A percentile compares a stretch with the other conserved stretches of the same genome.
phyloP scores from a whole-genome alignment of 116 monocot genomes.

The Posidonia oceanica region DNA sequence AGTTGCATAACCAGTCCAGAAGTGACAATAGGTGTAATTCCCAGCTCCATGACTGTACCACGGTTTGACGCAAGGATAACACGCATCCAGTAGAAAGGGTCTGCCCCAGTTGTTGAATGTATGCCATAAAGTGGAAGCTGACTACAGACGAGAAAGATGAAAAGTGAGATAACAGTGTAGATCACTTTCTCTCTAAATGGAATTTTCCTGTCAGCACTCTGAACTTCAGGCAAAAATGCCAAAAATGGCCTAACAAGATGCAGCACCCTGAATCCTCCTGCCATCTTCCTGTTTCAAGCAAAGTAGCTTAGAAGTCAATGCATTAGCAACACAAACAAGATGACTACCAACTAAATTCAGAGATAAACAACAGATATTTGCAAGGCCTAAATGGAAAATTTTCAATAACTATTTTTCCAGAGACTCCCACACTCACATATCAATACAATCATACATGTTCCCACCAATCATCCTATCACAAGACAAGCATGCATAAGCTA shows the following conservation, averaged over 20 bases:
- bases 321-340: neutral
- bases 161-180: constrained; percentile 41
- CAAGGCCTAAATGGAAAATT: too few relatives aligned
- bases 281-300: constrained; percentile 8
- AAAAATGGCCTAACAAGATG: constrained; percentile 42
- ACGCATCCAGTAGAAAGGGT: constrained; percentile 53
- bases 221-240: constrained; percentile 43
- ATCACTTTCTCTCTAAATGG: constrained; percentile 41
- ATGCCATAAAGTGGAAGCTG: constrained; percentile 63
- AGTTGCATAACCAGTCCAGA: constrained; percentile 43
- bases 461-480: too few relatives aligned
- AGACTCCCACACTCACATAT: too few relatives aligned
- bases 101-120: constrained; percentile 44
- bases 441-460: too few relatives aligned
- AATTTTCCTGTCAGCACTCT: constrained; percentile 33
- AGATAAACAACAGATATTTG: neutral
- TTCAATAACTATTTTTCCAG: too few relatives aligned
- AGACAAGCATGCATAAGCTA: too few relatives aligned
- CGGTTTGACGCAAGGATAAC: constrained; percentile 50
- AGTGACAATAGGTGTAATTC: constrained; percentile 41
- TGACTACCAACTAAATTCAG: neutral
- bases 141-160: constrained; percentile 46
- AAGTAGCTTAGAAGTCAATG: neutral
- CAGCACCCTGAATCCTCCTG: constrained; percentile 31
- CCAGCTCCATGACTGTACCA: constrained; percentile 48